A percentile compares a stretch with the other conserved stretches of the same genome.
These are phyloP conservation scores for Inonotus hispidus DNA, from an alignment of 1,284 basidiomycete species.

Conservation along the genomic window DNA sequence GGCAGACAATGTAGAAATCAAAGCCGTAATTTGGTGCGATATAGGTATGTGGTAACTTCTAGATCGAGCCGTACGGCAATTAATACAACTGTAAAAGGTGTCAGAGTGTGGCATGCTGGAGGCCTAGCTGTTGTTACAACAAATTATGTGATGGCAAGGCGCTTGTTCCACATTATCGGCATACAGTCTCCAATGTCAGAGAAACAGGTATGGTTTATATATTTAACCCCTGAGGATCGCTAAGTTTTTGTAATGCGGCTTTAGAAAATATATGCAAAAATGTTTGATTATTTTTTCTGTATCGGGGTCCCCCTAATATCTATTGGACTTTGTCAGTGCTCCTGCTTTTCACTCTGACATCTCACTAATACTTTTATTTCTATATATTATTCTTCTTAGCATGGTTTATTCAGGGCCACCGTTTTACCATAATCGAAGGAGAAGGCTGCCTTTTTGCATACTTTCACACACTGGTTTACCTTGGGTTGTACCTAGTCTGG, in stretches of 20 bases:
- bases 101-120: background rate
- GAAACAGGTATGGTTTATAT: background rate
- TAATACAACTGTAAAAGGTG: too few relatives aligned
- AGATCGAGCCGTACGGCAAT: too few relatives aligned
- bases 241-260: too few relatives aligned
- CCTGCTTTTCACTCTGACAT: background rate
- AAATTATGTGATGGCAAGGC: background rate
- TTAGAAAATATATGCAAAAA: background rate
- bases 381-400: background rate
- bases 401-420: background rate
- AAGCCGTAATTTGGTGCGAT: background rate
- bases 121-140: background rate
- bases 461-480: background rate
- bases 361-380: background rate
- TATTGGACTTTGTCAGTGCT: background rate
- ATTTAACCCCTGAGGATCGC: background rate
- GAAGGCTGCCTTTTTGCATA: background rate
- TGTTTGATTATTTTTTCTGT: background rate
- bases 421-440: background rate
- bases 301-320: background rate
- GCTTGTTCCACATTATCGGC: background rate
- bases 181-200: background rate
- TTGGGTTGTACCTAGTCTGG: background rate
- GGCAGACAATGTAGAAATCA: background rate
- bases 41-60: background rate